phyloP scores from a whole-genome alignment of 2,329 filamentous ascomycete genomes.

The Sporothrix humicola region DNA sequence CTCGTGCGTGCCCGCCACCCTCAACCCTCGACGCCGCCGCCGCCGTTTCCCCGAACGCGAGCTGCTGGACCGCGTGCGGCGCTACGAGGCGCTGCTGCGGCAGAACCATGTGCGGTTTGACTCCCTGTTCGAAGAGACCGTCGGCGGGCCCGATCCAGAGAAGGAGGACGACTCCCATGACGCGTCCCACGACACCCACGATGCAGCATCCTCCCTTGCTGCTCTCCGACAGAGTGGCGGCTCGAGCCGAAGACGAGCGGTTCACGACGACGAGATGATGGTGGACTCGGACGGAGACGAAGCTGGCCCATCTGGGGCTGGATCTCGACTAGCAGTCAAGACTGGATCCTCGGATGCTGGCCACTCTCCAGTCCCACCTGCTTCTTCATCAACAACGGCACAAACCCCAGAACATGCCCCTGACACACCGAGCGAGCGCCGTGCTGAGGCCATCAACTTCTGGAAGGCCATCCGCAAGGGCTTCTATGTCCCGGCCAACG shows the following conservation, averaged over 20 bases:
- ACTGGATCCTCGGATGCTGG: background rate
- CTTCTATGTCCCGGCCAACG: background rate
- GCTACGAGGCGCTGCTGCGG: conserved; percentile 63
- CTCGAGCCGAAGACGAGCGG: background rate
- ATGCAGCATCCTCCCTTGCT: conserved; percentile 9
- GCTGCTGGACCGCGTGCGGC: conserved; percentile 60
- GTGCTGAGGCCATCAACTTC: conserved; percentile 19
- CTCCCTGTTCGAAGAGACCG: conserved; percentile 40
- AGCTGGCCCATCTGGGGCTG: background rate
- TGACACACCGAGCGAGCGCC: background rate
- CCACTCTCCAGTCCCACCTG: background rate
- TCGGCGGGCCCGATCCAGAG: background rate
- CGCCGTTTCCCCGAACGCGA: conserved; percentile 62
- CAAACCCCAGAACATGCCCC: background rate
- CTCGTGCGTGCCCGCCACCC: conserved; percentile 39
- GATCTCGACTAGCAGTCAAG: background rate
- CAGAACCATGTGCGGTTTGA: conserved; percentile 63
- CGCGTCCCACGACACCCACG: background rate
- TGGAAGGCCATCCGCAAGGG: conserved; percentile 21
- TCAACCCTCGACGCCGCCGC: conserved; percentile 48
- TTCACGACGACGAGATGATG: background rate
- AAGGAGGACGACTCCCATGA: background rate
- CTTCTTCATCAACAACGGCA: background rate
- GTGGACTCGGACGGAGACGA: conserved; percentile 9
- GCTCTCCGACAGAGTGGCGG: background rate